A percentile compares a stretch with the other conserved stretches of the same genome.
phyloP scores from a whole-genome alignment of 169 alveolate genomes.

The Pseudocohnilembus persalinus region DNA sequence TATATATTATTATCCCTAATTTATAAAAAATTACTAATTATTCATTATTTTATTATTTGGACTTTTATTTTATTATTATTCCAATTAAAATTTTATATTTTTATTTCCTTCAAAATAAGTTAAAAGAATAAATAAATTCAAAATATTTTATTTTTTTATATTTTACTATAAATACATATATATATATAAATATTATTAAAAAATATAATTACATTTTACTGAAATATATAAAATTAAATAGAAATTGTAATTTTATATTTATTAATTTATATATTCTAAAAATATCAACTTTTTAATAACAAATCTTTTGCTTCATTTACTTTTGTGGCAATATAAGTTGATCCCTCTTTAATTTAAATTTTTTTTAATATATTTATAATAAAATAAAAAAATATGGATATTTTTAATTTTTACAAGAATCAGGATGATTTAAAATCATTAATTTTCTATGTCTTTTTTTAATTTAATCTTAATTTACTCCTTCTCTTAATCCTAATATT shows the following conservation, averaged over 20 bases:
- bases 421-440: constrained; percentile 79
- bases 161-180: too few species aligned
- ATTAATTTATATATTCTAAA: too few species aligned
- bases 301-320: constrained; percentile 80
- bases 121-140: neutral
- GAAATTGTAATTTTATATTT: neutral
- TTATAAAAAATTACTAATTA: too few species aligned
- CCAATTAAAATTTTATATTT: too few species aligned
- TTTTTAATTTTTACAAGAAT: constrained; percentile 21
- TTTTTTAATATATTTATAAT: too few species aligned
- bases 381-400: neutral
- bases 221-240: too few species aligned
- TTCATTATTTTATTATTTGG: too few species aligned
- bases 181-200: too few species aligned
- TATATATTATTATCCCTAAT: neutral
- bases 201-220: too few species aligned
- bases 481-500: constrained; percentile 66
- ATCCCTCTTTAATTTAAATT: constrained; percentile 55
- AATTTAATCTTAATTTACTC: constrained; percentile 46
- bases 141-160: too few species aligned
- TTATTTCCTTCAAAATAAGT: too few species aligned
- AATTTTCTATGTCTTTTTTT: constrained; percentile 58
- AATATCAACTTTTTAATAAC: constrained; percentile 5
- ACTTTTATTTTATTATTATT: too few species aligned
- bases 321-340: constrained; percentile 71